Conservation (phyloP, 176 grass and related monocot genomes). For the Ensete ventricosum region DNA sequence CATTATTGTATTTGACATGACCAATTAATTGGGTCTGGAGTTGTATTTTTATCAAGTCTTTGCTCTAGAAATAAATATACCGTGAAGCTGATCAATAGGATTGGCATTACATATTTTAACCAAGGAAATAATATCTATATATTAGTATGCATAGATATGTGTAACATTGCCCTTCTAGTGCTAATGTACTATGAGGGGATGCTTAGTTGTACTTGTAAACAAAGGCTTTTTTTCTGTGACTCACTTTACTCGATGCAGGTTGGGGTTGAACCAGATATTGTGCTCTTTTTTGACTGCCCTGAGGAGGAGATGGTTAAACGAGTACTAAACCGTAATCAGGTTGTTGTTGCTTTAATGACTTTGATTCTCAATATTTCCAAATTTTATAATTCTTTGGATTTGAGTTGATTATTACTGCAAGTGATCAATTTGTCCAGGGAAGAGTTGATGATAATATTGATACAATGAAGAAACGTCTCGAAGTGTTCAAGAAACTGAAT, state of each 20-base stretch:
- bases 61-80: background rate
- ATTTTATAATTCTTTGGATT: background rate
- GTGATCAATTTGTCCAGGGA: conserved; percentile 36
- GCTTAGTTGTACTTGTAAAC: background rate
- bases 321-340: conserved; percentile 78
- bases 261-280: conserved; percentile 81
- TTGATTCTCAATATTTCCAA: background rate
- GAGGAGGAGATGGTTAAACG: conserved; percentile 93
- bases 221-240: conserved; percentile 6
- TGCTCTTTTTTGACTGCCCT: conserved; percentile 80
- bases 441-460: conserved; percentile 97
- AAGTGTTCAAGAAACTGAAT: conserved; percentile 81
- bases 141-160: background rate
- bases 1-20: no score
- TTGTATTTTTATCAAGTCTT: background rate
- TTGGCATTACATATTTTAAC: background rate
- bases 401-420: conserved; percentile 11
- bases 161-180: background rate
- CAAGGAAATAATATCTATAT: background rate
- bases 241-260: conserved; percentile 36
- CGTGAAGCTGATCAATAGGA: background rate
- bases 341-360: conserved; percentile 22
- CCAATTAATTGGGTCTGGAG: no score
- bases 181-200: background rate
- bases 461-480: conserved; percentile 78